A percentile compares a stretch with the other conserved stretches of the same genome.
Conservation (phyloP, 2,329 filamentous ascomycete genomes). For the Thelonectria olida region DNA sequence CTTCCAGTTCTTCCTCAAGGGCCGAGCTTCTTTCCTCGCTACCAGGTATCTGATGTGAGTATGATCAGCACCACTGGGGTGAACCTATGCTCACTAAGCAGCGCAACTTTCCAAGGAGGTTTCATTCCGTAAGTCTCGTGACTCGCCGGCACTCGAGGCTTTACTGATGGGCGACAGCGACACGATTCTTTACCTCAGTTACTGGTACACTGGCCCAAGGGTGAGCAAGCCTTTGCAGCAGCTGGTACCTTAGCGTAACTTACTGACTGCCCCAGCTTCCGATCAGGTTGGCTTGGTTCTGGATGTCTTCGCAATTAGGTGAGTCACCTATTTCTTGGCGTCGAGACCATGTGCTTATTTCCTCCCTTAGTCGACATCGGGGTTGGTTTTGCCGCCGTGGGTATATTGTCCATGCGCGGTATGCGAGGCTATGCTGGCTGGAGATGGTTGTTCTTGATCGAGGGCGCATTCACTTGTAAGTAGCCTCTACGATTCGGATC, state of each 20-base stretch:
- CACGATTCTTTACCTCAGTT: slow-evolving; percentile 55
- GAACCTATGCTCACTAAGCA: too few relatives aligned
- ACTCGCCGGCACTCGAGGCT: too few relatives aligned
- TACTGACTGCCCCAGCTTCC: slow-evolving; percentile 59
- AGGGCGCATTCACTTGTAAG: slow-evolving; percentile 46
- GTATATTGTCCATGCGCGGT: slow-evolving; percentile 64
- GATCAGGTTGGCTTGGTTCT: slow-evolving; percentile 72
- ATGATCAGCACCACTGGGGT: too few relatives aligned
- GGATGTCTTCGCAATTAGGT: slow-evolving; percentile 50
- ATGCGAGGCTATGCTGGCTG: slow-evolving; percentile 62
- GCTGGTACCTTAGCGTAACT: neutral
- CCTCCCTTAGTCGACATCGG: slow-evolving; percentile 9
- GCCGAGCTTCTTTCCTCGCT: slow-evolving; percentile 44
- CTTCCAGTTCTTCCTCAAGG: slow-evolving; percentile 46
- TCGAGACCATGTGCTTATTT: neutral
- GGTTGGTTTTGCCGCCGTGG: slow-evolving; percentile 45
- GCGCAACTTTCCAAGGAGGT: slow-evolving; percentile 54
- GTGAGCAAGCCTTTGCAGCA: slow-evolving; percentile 27
- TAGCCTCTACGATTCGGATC: slow-evolving; percentile 20
- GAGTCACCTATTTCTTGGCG: slow-evolving; percentile 27
- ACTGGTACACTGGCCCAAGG: slow-evolving; percentile 72
- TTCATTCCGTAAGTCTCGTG: slow-evolving; percentile 71
- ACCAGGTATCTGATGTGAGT: slow-evolving; percentile 45
- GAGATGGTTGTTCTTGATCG: slow-evolving; percentile 63
- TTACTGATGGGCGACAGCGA: too few relatives aligned